Conservation (phyloP, 164 flowering plant genomes). For the Tetracentron sinense region DNA sequence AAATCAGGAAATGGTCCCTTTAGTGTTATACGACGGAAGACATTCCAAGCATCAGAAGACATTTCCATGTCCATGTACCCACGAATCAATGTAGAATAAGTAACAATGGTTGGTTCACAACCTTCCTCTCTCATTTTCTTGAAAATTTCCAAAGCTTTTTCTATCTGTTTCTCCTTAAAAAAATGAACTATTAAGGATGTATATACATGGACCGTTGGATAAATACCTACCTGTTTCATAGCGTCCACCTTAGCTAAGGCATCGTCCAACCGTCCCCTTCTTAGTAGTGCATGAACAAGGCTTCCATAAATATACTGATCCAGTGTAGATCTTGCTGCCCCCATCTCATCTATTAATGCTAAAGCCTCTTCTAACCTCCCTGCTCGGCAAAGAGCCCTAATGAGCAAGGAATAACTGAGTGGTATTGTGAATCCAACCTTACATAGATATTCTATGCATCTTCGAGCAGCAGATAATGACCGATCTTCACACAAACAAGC, state of each 20-base stretch:
- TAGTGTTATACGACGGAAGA: constrained; percentile 44
- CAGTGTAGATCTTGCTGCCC: constrained; percentile 29
- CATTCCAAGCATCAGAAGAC: constrained; percentile 59
- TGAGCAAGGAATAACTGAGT: constrained; percentile 51
- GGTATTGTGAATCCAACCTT: constrained; percentile 51
- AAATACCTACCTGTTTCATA: constrained; percentile 53
- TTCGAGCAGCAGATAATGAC: constrained; percentile 48
- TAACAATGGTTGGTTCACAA: constrained; percentile 61
- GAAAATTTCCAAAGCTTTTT: constrained; percentile 48
- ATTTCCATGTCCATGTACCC: constrained; percentile 59
- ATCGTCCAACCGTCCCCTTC: constrained; percentile 43
- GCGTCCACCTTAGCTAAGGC: constrained; percentile 61
- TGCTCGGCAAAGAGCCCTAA: constrained; percentile 73
- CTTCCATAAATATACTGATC: constrained; percentile 63
- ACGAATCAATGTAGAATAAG: constrained; percentile 64
- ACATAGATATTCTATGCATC: constrained; percentile 35
- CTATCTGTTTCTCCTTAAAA: constrained; percentile 52
- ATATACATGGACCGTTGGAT: constrained; percentile 72
- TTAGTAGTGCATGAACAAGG: constrained; percentile 64
- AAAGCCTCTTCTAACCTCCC: constrained; percentile 68
- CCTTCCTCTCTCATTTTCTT: constrained; percentile 55
- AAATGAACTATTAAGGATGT: constrained; percentile 66
- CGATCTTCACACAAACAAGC: constrained; percentile 65
- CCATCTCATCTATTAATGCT: constrained; percentile 35
- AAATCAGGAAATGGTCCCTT: constrained; percentile 87